phyloP scores from a whole-genome alignment of 1,139 yeast species.

The Pneumocystis murina region DNA sequence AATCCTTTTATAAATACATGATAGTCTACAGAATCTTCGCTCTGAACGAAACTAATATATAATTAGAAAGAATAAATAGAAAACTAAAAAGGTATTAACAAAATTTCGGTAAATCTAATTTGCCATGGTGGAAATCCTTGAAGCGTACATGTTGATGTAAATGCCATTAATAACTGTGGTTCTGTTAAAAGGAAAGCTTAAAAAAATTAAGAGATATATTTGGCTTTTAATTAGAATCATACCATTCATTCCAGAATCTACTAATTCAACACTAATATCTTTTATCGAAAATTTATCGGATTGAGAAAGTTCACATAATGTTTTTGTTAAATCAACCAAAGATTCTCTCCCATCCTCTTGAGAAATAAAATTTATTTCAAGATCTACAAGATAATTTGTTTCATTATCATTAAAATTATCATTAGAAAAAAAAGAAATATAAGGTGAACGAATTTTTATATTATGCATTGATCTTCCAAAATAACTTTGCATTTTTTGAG shows the following conservation, averaged over 20 bases:
- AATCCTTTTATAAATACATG: constrained; percentile 2
- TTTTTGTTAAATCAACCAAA: constrained; percentile 71
- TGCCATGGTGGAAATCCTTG: constrained; percentile 99
- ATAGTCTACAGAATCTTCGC: not conserved
- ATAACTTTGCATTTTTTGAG: constrained; percentile 49
- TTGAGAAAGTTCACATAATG: constrained; percentile 63
- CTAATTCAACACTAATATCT: constrained; percentile 58
- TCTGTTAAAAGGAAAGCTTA: constrained; percentile 64
- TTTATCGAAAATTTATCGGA: constrained; percentile 45
- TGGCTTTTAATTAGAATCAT: not conserved
- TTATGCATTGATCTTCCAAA: constrained; percentile 43
- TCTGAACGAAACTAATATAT: constrained; percentile 4
- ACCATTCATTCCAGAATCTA: constrained; percentile 50
- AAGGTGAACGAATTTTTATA: not conserved
- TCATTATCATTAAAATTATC: not conserved
- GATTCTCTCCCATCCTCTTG: constrained; percentile 79
- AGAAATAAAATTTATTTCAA: constrained; percentile 54
- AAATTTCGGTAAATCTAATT: constrained; percentile 72
- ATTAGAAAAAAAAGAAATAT: not conserved
- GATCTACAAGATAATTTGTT: constrained; percentile 23
- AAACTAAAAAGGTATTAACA: constrained; percentile 18
- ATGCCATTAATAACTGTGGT: constrained; percentile 73
- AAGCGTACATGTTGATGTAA: constrained; percentile 72
- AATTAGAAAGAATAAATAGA: constrained; percentile 1
- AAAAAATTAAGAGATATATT: constrained; percentile 11